Evolutionary conservation across 73 alveolate genomes (phyloP).

Genomic region (Paramecium tetraurelia): DNA sequence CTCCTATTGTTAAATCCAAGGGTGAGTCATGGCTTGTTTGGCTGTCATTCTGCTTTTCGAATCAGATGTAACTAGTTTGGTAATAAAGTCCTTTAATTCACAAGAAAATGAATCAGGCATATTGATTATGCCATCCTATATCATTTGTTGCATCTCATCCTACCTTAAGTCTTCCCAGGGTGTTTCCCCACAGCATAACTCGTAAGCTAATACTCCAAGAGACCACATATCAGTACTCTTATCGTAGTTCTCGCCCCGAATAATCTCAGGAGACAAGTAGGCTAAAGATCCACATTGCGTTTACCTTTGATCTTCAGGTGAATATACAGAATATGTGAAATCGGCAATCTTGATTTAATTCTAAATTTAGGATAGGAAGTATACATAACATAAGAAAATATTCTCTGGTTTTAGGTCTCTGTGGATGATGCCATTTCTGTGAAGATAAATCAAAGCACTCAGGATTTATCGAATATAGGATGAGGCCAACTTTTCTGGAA

Average conservation of each 20-base stretch:
- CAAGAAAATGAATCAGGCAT: conserved; percentile 1
- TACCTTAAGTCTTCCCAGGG: conserved; percentile 3
- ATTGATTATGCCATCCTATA: neutral
- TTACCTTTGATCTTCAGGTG: conserved; percentile 38
- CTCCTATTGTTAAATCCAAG: conserved; percentile 7
- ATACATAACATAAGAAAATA: conserved; percentile 9
- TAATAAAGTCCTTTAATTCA: conserved; percentile 20
- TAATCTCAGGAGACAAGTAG: conserved; percentile 57
- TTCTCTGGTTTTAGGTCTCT: conserved; percentile 61
- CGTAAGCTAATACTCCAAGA: conserved; percentile 62
- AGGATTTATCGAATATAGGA: neutral
- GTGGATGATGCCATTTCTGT: conserved; percentile 51
- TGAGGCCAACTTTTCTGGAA: neutral
- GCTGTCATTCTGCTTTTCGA: conserved; percentile 17
- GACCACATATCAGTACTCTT: conserved; percentile 56
- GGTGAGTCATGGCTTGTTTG: neutral
- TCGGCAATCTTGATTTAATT: conserved; percentile 43
- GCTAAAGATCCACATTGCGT: conserved; percentile 58
- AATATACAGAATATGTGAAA: conserved; percentile 27
- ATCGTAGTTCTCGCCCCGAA: conserved; percentile 48
- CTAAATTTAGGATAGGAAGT: neutral
- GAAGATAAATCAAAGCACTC: conserved; percentile 23
- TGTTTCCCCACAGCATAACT: conserved; percentile 39
- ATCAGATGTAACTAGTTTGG: neutral
- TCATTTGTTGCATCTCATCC: conserved; percentile 2